These are phyloP conservation scores for Podaxis sp. DNA, from an alignment of 768 basidiomycete species.

Conservation along the genomic window DNA sequence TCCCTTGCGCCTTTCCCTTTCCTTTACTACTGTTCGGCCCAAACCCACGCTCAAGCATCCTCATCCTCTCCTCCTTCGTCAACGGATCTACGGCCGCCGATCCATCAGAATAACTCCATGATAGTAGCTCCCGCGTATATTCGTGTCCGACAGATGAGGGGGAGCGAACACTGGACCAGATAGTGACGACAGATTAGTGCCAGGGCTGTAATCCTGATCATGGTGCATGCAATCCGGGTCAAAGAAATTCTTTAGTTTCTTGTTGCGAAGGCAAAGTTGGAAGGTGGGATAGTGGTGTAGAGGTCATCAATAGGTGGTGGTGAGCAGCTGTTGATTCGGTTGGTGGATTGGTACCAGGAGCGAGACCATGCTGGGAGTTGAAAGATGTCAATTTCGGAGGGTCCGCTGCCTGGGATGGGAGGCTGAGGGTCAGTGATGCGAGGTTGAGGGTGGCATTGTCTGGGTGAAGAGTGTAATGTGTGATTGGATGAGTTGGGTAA, in stretches of 20 bases:
- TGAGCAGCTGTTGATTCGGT: constrained; percentile 11
- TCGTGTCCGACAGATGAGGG: constrained; percentile 32
- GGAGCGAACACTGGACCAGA: constrained; percentile 29
- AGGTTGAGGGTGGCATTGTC: constrained; percentile 17
- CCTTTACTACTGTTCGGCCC: constrained; percentile 35
- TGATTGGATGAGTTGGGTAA: constrained; percentile 34
- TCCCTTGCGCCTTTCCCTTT: constrained; percentile 26
- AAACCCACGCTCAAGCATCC: constrained; percentile 69
- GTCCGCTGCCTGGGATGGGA: constrained; percentile 18
- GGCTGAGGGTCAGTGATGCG: constrained; percentile 18
- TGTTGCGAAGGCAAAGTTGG: constrained; percentile 33
- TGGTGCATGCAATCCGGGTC: constrained; percentile 22
- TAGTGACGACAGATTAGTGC: constrained; percentile 32
- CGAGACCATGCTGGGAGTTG: constrained; percentile 66
- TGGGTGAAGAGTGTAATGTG: constrained; percentile 25
- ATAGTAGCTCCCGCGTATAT: constrained; percentile 44
- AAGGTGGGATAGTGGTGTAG: constrained; percentile 21
- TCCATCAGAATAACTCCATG: constrained; percentile 34
- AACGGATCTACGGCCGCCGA: constrained; percentile 39
- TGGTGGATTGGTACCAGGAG: constrained; percentile 51
- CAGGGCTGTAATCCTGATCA: constrained; percentile 25
- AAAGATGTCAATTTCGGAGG: constrained; percentile 53
- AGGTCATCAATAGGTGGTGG: constrained; percentile 24
- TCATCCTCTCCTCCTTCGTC: constrained; percentile 67
- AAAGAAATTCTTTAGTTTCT: constrained; percentile 17